Base-by-base conservation (phyloP, 805 yeast genomes). In the Candida succiphila region DNA sequence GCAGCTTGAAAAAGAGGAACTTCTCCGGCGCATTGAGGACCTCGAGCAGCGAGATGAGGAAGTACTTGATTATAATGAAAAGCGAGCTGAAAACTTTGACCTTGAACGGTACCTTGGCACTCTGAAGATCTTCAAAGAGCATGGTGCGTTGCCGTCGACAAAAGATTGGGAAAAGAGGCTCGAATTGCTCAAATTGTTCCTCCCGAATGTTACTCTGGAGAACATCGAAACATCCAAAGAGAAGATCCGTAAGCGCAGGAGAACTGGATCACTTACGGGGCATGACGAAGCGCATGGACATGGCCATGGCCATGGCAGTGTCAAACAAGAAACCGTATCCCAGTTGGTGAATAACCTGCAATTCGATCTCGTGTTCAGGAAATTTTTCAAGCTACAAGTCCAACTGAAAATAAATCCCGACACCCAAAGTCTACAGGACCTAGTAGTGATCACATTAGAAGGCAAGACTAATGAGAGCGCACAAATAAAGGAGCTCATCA, bases 141-240 rank as follows among this genome's bases (percentile, higher is more conserved):
- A 49, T 29, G 47, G 56, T 5, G 44, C 41, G 20, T 36, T 56
- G 12, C 61, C 61, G 1, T 45, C 53, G 1, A 25, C 51, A 5
- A 27, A 34, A 12, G 51, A 56, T 34, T 44, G 56, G 34, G 40
- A 30, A 7, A 35, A 41, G 23, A 33, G 60, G 18, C 30, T 54
- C 15, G 22, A 37, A 23, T 31, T 47, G 4, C 35, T 47, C 10
- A 39, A 40, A 21, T 14, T 43, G 28, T 54, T 55, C 33, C 54
- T 44, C 35, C 60, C 58, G 1, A 22, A 43, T 31, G 45, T 56
- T 54, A 36, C 38, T 18, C 42, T 54, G 10, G 25, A 30, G 10
- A 37, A 37, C 19, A 16, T 32, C 3, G 13, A n/a, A n/a, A 27
- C 3, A 27, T 27, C 3, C 27, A 29, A 6, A 25, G n/a, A 18